Conservation (phyloP, 2,329 filamentous ascomycete species). For the Parastagonospora avenae region DNA sequence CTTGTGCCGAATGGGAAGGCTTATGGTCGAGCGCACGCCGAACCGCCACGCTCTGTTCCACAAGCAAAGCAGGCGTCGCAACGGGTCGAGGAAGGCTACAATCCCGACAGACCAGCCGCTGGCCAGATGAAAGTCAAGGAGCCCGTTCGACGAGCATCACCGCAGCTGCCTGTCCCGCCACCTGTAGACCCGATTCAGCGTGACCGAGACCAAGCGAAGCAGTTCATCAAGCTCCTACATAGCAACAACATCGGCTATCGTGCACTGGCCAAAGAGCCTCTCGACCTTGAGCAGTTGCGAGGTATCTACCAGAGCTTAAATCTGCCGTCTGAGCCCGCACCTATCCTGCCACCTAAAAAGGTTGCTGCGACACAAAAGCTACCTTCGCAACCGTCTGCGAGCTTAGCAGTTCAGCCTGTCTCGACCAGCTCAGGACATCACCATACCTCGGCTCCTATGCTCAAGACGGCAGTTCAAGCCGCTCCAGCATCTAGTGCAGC, state of each 20-base stretch:
- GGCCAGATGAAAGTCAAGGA: conserved; percentile 13
- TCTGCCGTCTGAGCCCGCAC: conserved; percentile 34
- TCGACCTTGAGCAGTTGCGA: conserved; percentile 34
- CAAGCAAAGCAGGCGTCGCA: conserved; percentile 1
- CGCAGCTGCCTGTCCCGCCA: conserved; percentile 6
- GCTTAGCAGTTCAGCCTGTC: conserved; percentile 7
- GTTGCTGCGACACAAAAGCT: conserved; percentile 4
- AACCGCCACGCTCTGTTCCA: conserved; percentile 34
- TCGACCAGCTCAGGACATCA: conserved; percentile 2
- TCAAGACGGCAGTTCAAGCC: conserved; percentile 27
- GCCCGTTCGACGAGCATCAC: neutral
- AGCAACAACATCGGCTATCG: conserved; percentile 72
- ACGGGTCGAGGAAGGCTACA: conserved; percentile 17
- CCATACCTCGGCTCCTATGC: conserved; percentile 18
- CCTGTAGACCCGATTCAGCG: conserved; percentile 19
- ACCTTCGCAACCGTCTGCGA: conserved; percentile 1
- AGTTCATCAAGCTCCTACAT: conserved; percentile 48
- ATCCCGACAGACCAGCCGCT: conserved; percentile 24
- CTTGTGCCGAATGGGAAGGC: conserved; percentile 12
- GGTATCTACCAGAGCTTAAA: conserved; percentile 35
- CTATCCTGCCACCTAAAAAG: conserved; percentile 26
- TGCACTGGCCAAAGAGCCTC: conserved; percentile 58
- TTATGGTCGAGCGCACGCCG: conserved; percentile 9
- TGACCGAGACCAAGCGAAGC: conserved; percentile 40
- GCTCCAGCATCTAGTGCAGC: conserved; percentile 13